Base-by-base conservation (phyloP, 306 rosid species). In the Mimosa bimucronata region DNA sequence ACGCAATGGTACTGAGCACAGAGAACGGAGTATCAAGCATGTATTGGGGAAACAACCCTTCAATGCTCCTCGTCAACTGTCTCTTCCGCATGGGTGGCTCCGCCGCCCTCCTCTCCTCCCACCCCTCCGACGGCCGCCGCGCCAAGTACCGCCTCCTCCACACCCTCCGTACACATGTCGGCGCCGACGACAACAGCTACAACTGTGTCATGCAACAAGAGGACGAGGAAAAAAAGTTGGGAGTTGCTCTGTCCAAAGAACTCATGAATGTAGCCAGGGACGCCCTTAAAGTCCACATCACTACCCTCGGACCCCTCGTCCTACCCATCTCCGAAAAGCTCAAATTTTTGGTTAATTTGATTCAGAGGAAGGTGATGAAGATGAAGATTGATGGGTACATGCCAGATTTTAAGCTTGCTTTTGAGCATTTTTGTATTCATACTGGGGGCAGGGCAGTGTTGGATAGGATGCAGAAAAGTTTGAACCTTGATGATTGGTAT, bases 41-140 rank as follows among this genome's bases (percentile, higher is more conserved):
- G 77, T 83, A 83, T 38, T 45, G 38, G 9, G 86, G 86, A 26
- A 78, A 83, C 77, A 78, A 74, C 60, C 68, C 73, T 11, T 83
- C 86, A 9, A 83, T 83, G 86, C 80, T 83, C 3, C 52, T 82
- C 7, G 69, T 73, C 2, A 78, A 83, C 76, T 78, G 86, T 21
- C 65, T 78, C 7, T 83, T 83, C 46, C 83, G 86, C 23, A 52
- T 73, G 23, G 86, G 81, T 44, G 86, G 86, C 4, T 70, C 83
- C n/a, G 86, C 83, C 71, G 53, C 76, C 5, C 52, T 83, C 30
- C 86, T 83, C 77, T 83, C 86, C 9, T 78, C 76, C 44, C 40
- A 30, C 53, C 13, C 80, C 0, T 78, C 73, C 1, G 83, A 78
- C 42, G 60, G 12, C 21, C 0, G 7, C 6, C 81, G 76, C 25